phyloP scores from a whole-genome alignment of 108 stramenopile genomes.

The Craspedostauros australis region DNA sequence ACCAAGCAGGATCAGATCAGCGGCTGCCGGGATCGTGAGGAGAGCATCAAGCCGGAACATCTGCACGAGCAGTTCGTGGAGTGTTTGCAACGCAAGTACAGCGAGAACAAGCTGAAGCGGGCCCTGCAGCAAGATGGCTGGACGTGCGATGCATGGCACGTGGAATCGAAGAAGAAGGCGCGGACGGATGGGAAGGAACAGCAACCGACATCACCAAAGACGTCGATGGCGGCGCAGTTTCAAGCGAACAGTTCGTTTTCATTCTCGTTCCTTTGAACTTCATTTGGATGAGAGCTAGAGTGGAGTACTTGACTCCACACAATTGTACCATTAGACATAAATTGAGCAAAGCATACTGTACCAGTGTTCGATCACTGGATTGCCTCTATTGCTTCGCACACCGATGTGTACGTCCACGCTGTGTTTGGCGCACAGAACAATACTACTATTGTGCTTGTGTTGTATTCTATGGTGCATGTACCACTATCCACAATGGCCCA shows the following conservation, averaged over 20 bases:
- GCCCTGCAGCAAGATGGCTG: conserved; percentile 41
- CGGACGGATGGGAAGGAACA: not conserved
- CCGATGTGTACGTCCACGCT: too few relatives aligned
- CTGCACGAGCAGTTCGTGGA: conserved; percentile 51
- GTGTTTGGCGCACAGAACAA: too few relatives aligned
- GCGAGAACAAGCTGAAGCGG: conserved; percentile 42
- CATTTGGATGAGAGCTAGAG: not conserved
- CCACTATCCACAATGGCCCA: not conserved
- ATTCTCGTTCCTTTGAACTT: conserved; percentile 24
- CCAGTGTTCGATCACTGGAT: too few relatives aligned
- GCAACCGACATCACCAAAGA: not conserved
- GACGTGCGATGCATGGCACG: conserved; percentile 74
- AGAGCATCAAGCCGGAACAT: conserved; percentile 67
- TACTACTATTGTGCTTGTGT: not conserved
- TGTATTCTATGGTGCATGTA: not conserved
- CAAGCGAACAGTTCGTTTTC: conserved; percentile 5
- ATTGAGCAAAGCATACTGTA: too few relatives aligned
- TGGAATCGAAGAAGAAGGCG: conserved; percentile 4
- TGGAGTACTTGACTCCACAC: not conserved
- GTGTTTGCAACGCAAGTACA: conserved; percentile 34
- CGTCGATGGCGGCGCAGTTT: not conserved
- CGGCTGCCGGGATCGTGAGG: conserved; percentile 79
- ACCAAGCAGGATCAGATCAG: conserved; percentile 71
- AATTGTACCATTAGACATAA: too few relatives aligned
- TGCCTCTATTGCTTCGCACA: too few relatives aligned